phyloP scores from a whole-genome alignment of 305 asterid genomes.

The Fraxinus ornus region DNA sequence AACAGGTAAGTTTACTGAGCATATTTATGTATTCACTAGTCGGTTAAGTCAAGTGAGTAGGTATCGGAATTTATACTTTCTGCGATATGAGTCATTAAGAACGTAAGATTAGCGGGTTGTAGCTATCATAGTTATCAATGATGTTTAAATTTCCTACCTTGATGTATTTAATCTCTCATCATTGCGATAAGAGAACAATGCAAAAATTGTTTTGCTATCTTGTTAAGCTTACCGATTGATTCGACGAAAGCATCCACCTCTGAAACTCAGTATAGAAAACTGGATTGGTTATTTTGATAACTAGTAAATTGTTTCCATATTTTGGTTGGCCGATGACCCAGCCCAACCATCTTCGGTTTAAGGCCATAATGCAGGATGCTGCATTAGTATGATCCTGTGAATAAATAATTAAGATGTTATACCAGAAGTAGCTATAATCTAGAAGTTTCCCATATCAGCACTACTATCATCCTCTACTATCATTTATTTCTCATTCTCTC shows the following conservation, averaged over 20 bases:
- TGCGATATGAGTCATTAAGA: not conserved
- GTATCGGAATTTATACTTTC: not conserved
- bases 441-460: not conserved
- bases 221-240: not conserved
- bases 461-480: not conserved
- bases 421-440: not conserved
- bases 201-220: not conserved
- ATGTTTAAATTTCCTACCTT: not conserved
- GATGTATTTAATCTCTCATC: not conserved
- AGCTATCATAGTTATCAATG: not conserved
- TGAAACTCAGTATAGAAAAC: not conserved
- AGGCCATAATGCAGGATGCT: not conserved
- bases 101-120: not conserved
- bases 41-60: not conserved
- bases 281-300: not conserved
- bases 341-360: not conserved
- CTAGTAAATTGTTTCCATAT: not conserved
- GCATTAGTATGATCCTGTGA: not conserved
- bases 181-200: not conserved
- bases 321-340: not conserved
- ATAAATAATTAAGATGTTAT: not conserved
- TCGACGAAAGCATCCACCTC: not conserved
- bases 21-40: not conserved
- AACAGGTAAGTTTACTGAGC: not conserved
- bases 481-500: not conserved